Evolutionary conservation across 805 yeast species (phyloP), one percentile per base, ranked within the genome.

Genomic region (Tetrapisispora nanseiensis): DNA sequence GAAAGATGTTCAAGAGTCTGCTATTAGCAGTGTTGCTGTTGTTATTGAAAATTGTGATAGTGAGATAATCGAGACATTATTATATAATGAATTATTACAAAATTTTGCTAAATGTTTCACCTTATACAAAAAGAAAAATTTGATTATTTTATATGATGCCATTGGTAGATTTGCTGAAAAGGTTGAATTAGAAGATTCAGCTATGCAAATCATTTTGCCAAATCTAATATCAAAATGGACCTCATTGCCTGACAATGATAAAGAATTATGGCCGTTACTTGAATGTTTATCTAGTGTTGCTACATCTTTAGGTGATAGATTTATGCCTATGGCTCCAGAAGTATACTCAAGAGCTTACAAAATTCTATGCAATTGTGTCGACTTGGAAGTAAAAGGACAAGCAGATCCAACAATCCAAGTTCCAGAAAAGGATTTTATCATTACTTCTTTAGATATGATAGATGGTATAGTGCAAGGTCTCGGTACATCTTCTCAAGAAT

Each of bases 401-500:
- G 69, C 73, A 19, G 81, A 86, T 56, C 87, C 92, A 8, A 67
- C 69, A 10, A 69, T 79, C 37, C 78, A 75, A 22, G 76, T 83
- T 1, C 95, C 95, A 0, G 97, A 92, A 56, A 84, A 82, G 56
- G 97, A 89, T 61, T 87, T 89, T 53, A 73, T 86, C 45, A 86
- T 90, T 27, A 86, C 97, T 1, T 77, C 96, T 1, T 60, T 92
- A 31, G 98, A 92, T 57, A 70, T 92, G 52, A 73, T 92, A 24
- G 97, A 90, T 61, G 98, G 98, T 3, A 66, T 92, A 42, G 80
- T 87, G 19, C 97, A 90, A 65, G 97, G 97, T 1, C 70, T 92
- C 43, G 84, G 83, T 12, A 61, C 67, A 7, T 79, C 78, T 47
- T 69, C 79, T 24, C 75, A 70, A 9, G 81, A 75, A 33, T 56